These are phyloP conservation scores for Backusella circina DNA, from an alignment of 192 early-diverging fungal genomes.

Conservation along the genomic window DNA sequence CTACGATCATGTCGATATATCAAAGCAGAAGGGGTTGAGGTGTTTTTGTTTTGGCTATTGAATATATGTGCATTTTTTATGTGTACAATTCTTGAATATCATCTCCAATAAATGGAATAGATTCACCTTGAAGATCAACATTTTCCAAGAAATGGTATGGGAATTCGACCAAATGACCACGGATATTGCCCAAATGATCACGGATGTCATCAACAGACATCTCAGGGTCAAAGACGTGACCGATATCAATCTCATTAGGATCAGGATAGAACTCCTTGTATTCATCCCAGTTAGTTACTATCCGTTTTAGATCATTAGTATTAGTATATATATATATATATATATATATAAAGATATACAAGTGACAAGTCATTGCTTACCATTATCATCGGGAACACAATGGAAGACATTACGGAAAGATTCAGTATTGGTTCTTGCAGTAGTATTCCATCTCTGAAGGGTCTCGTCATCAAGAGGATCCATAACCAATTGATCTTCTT, in stretches of 20 bases:
- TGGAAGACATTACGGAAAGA: conserved; percentile 78
- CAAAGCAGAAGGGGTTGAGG: not conserved
- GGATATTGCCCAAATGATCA: conserved; percentile 31
- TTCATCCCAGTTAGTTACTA: conserved; percentile 39
- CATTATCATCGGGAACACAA: conserved; percentile 77
- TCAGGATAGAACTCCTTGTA: conserved; percentile 46
- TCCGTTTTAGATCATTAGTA: not conserved
- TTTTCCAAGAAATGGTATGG: conserved; percentile 41
- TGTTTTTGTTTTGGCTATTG: not conserved
- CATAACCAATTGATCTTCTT: conserved; percentile 41
- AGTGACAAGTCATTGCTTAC: not conserved
- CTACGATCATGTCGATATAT: not conserved
- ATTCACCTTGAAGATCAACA: conserved; percentile 41
- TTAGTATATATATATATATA: not conserved
- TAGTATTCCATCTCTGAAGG: conserved; percentile 55
- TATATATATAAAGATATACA: not conserved
- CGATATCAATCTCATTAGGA: conserved; percentile 33
- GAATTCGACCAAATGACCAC: conserved; percentile 54
- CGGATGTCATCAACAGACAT: conserved; percentile 38
- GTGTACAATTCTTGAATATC: conserved; percentile 29
- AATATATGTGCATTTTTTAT: too few relatives aligned
- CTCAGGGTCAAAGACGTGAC: conserved; percentile 40
- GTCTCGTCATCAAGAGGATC: conserved; percentile 72
- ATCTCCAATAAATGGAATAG: conserved; percentile 13
- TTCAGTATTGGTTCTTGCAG: conserved; percentile 61